These are phyloP conservation scores for Talaromyces liani DNA, from an alignment of 495 filamentous ascomycete genomes.

Conservation along the genomic window DNA sequence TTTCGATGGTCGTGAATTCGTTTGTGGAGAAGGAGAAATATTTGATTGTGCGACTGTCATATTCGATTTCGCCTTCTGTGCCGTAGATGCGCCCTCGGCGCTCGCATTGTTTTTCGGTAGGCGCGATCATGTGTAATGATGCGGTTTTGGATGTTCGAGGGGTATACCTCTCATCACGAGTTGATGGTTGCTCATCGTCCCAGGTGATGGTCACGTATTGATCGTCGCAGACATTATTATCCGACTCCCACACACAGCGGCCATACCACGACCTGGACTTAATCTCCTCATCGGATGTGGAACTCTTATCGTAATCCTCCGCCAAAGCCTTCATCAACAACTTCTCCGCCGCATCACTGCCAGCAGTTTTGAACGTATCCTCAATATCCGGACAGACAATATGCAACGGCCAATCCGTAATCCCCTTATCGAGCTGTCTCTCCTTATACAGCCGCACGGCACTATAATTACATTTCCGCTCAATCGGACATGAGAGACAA, in stretches of 20 bases:
- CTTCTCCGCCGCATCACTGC: conserved; percentile 17
- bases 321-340: conserved; percentile 36
- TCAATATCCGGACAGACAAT: conserved; percentile 91
- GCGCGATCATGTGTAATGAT: conserved; percentile 87
- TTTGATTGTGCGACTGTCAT: conserved; percentile 44
- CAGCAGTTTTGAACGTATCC: conserved; percentile 31
- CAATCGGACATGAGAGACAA: conserved; percentile 72
- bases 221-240: conserved; percentile 86
- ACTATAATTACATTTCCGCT: conserved; percentile 70
- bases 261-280: conserved; percentile 74
- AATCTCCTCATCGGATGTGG: conserved; percentile 43
- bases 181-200: conserved; percentile 38
- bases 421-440: conserved; percentile 48
- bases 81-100: conserved; percentile 79
- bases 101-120: conserved; percentile 79
- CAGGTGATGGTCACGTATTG: conserved; percentile 81
- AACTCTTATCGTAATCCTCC: conserved; percentile 57
- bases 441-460: conserved; percentile 72
- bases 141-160: conserved; percentile 71
- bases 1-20: conserved; percentile 17
- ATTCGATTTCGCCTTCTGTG: conserved; percentile 73
- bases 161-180: background rate
- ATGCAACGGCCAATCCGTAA: conserved; percentile 71
- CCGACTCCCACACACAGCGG: conserved; percentile 85
- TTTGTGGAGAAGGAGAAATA: conserved; percentile 33